Conservation (phyloP, 805 yeast genomes). For the Ogataea nakhonphanomensis region DNA sequence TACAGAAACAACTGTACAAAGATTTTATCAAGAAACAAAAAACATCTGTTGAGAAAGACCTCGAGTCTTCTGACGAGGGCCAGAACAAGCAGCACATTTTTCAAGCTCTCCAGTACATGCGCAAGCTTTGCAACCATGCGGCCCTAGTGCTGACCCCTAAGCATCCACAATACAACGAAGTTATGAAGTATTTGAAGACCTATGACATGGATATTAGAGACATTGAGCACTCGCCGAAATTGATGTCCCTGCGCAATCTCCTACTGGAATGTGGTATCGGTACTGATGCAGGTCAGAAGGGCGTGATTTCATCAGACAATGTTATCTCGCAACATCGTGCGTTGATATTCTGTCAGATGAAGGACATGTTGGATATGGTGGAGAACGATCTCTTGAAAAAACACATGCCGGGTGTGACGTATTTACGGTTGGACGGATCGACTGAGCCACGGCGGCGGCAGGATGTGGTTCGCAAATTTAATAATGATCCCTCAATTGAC, state of each 20-base stretch:
- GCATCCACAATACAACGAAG: constrained; percentile 78
- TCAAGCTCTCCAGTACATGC: constrained; percentile 96
- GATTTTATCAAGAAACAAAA: constrained; percentile 89
- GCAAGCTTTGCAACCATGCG: constrained; percentile 96
- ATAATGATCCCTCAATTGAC: constrained; percentile 96
- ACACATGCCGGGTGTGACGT: constrained; percentile 86
- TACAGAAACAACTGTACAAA: constrained; percentile 82
- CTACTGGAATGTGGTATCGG: constrained; percentile 93
- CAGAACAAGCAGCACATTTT: constrained; percentile 82
- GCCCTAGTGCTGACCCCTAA: constrained; percentile 76
- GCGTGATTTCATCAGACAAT: constrained; percentile 35
- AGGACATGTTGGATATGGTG: constrained; percentile 96
- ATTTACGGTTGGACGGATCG: constrained; percentile 91
- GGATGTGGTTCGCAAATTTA: constrained; percentile 84
- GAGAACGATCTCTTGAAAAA: constrained; percentile 82
- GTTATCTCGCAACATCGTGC: constrained; percentile 94
- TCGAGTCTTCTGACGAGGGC: constrained; percentile 37
- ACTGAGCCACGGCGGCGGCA: constrained; percentile 92
- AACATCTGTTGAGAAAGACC: constrained; percentile 60
- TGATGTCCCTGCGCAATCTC: constrained; percentile 74
- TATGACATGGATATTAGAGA: constrained; percentile 62
- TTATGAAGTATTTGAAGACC: constrained; percentile 54
- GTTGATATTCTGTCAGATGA: constrained; percentile 89
- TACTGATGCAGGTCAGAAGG: constrained; percentile 28
- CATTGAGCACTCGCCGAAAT: constrained; percentile 86